Conservation (phyloP, 768 basidiomycete species). For the Agaricus blazei region DNA sequence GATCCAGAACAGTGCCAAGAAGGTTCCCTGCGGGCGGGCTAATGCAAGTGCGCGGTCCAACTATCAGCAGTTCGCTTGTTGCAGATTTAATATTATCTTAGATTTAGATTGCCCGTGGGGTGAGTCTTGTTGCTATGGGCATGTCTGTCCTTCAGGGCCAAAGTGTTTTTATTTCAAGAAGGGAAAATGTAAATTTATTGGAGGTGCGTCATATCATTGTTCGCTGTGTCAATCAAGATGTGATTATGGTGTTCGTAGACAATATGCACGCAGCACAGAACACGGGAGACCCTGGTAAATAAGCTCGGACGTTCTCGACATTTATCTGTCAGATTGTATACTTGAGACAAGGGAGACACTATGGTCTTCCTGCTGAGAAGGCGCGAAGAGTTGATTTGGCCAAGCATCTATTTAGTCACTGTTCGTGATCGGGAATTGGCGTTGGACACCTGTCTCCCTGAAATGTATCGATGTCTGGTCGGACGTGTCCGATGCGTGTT, state of each 20-base stretch:
- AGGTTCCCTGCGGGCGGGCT: constrained; percentile 53
- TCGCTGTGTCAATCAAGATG: constrained; percentile 12
- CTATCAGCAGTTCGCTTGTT: neutral
- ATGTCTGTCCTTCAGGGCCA: constrained; percentile 39
- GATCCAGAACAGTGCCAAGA: constrained; percentile 53
- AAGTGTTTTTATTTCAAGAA: constrained; percentile 47
- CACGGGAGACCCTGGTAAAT: neutral
- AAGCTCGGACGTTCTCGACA: neutral
- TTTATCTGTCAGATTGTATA: neutral
- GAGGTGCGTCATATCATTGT: constrained; percentile 32
- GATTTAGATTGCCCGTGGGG: constrained; percentile 56
- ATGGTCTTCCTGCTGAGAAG: neutral
- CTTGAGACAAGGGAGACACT: neutral
- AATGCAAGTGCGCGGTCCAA: constrained; percentile 43
- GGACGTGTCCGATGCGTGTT: no score
- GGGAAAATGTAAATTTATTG: constrained; percentile 58
- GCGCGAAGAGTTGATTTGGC: constrained; percentile 10
- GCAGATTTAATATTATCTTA: constrained; percentile 16
- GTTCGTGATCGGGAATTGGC: no score
- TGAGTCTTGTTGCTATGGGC: constrained; percentile 53
- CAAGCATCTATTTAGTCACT: no score
- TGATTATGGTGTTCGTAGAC: constrained; percentile 19
- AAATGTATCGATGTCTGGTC: neutral
- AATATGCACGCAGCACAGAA: constrained; percentile 37
- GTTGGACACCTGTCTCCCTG: neutral